Base-by-base conservation (phyloP, 192 early-diverging fungal species). In the Backusella westeae region DNA sequence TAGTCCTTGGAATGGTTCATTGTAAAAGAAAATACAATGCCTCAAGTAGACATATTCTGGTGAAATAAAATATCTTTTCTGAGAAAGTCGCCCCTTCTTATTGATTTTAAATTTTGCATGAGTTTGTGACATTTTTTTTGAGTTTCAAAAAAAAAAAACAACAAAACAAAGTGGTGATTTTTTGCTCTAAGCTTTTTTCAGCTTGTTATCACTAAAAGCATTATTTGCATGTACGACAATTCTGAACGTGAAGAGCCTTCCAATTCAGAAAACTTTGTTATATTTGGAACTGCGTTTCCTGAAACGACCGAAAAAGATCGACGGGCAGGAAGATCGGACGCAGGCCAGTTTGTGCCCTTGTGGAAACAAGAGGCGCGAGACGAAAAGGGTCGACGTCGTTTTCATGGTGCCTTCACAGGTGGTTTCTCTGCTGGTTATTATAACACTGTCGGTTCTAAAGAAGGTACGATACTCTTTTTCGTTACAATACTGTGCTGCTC, bases 381-480 rank as follows among this genome's bases (percentile, higher is more conserved):
- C 74, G 88, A 88, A 75, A 83, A 92, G 46, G 96, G 94, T 14
- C 85, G 92, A 26, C 87, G 92, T 69, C 85, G 96, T 42, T 90
- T 97, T 59, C 96, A 96, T 78, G 96, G 96, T 15, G 95, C 96
- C 6, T 97, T 97, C 82, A 95, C 92, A 21, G 97, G 96, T 52
- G 96, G 96, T n/a, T 99, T 93, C 76, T 92, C 92, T 0, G 97
- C 96, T 4, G 97, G 96, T 12, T 98, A 99, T 74, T 96, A 88
- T 81, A 96, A 96, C 76, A 97, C 96, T 0, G 97, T 95, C 9
- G 97, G 97, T 6, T 98, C 97, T 12, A 96, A 97, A 87, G 94
- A 97, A 82, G 96, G 96, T 86, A 90, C 71, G 78, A 19, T 23
- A 69, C 38, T 78, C 4, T 39, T 44, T 15, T 70, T 69, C 14